Conservation (phyloP, 2,329 filamentous ascomycete genomes). For the Nemania sp. region DNA sequence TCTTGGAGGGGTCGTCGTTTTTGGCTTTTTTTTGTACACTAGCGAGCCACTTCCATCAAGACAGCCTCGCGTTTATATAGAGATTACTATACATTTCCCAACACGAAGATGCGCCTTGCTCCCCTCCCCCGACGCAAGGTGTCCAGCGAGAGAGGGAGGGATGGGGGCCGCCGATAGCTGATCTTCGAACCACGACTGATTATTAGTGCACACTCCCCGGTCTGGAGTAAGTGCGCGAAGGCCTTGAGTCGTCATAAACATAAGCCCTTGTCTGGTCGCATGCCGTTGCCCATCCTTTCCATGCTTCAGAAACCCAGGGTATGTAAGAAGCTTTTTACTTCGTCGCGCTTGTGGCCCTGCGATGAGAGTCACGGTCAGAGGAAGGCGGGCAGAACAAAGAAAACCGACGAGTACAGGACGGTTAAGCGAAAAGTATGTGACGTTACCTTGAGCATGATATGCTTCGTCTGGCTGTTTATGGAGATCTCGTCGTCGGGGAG, state of each 20-base stretch:
- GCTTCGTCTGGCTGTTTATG: constrained; percentile 65
- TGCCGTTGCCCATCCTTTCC: not conserved
- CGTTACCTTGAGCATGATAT: constrained; percentile 76
- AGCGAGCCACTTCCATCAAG: constrained; percentile 14
- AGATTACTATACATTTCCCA: constrained; percentile 21
- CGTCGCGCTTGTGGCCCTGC: constrained; percentile 32
- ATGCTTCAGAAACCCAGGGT: constrained; percentile 34
- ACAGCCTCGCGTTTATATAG: constrained; percentile 19
- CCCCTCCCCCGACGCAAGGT: no score
- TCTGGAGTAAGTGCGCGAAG: no score
- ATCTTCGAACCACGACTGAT: not conserved
- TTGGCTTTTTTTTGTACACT: constrained; percentile 28
- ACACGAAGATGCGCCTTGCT: constrained; percentile 10
- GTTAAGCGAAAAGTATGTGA: not conserved
- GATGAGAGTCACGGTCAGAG: not conserved
- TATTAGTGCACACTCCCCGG: constrained; percentile 11
- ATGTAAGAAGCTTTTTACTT: constrained; percentile 34
- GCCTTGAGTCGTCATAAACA: not conserved
- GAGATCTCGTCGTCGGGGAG: constrained; percentile 59
- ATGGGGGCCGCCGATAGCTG: not conserved
- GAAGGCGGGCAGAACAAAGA: not conserved
- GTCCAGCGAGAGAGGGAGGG: not conserved
- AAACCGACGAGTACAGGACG: not conserved
- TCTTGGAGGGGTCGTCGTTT: constrained; percentile 8
- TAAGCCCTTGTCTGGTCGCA: not conserved